These are phyloP conservation scores for Neobulgaria alba DNA, from an alignment of 2,329 filamentous ascomycete species.

Conservation along the genomic window DNA sequence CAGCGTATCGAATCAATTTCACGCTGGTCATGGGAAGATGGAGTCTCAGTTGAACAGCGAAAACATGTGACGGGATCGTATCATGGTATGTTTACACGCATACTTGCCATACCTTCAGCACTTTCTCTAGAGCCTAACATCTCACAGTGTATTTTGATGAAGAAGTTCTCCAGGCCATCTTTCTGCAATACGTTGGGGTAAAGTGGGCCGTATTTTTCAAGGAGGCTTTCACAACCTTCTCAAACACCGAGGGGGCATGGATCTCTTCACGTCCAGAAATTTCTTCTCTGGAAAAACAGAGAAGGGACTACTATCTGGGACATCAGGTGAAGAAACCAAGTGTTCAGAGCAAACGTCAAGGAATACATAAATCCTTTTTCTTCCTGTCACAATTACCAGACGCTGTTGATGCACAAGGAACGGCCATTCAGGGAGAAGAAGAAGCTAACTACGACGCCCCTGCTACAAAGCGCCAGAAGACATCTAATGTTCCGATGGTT, in stretches of 20 bases:
- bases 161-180: slow-evolving; percentile 46
- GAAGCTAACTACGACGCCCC: slow-evolving; percentile 15
- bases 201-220: slow-evolving; percentile 42
- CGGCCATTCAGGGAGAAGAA: slow-evolving; percentile 18
- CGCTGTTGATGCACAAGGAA: slow-evolving; percentile 9
- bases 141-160: slow-evolving; percentile 46
- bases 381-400: slow-evolving; percentile 25
- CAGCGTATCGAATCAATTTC: slow-evolving; percentile 44
- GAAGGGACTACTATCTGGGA: slow-evolving; percentile 23
- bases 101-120: neutral
- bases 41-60: slow-evolving; percentile 41
- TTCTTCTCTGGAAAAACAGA: slow-evolving; percentile 10
- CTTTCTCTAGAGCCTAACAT: neutral
- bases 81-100: slow-evolving; percentile 27
- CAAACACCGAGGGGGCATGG: slow-evolving; percentile 20
- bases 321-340: slow-evolving; percentile 12
- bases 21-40: slow-evolving; percentile 42
- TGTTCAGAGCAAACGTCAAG: slow-evolving; percentile 19
- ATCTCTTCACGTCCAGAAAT: slow-evolving; percentile 14
- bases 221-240: slow-evolving; percentile 29
- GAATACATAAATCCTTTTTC: slow-evolving; percentile 21
- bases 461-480: neutral
- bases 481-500: slow-evolving; percentile 55
- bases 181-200: slow-evolving; percentile 45
- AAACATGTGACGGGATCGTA: slow-evolving; percentile 50